Evolutionary conservation across 495 filamentous ascomycete species (phyloP).

Genomic region (Monascus purpureus): DNA sequence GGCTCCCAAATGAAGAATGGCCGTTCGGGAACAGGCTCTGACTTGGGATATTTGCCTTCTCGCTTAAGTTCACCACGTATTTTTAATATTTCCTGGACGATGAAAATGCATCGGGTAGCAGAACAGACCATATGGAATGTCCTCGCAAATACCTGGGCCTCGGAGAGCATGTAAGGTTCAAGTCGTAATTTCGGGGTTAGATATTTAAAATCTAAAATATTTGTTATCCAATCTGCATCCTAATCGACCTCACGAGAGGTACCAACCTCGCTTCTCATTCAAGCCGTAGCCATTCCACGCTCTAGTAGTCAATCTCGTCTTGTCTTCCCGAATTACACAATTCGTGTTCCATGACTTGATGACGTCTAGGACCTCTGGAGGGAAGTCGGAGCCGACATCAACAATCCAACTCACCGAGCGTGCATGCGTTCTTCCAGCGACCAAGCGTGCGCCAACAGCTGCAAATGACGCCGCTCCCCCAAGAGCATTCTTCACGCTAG

Average conservation of each 20-base stretch:
- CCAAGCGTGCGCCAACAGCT: conserved; percentile 75
- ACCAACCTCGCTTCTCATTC: conserved; percentile 40
- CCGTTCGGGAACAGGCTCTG: conserved; percentile 15
- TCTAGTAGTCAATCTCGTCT: conserved; percentile 61
- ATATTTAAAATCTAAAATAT: conserved; percentile 64
- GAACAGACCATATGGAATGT: conserved; percentile 84
- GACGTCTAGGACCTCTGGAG: conserved; percentile 40
- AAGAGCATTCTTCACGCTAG: conserved; percentile 53
- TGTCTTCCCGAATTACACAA: conserved; percentile 50
- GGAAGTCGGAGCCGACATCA: conserved; percentile 81
- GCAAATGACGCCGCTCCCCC: conserved; percentile 82
- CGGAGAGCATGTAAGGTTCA: conserved; percentile 41
- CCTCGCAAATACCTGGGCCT: conserved; percentile 48
- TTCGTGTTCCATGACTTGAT: conserved; percentile 63
- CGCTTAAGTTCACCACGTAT: conserved; percentile 24
- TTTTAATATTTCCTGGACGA: conserved; percentile 47
- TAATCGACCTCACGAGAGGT: not conserved
- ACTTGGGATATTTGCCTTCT: conserved; percentile 12
- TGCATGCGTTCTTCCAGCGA: conserved; percentile 38
- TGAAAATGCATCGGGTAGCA: conserved; percentile 58
- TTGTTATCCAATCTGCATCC: conserved; percentile 10
- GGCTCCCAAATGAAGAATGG: conserved; percentile 92
- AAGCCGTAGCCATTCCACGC: conserved; percentile 79
- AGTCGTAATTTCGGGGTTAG: conserved; percentile 74
- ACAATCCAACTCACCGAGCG: conserved; percentile 76